Evolutionary conservation across 192 early-diverging fungal species (phyloP), one percentile per base, ranked within the genome.

Genomic region (Pilaira anomala): DNA sequence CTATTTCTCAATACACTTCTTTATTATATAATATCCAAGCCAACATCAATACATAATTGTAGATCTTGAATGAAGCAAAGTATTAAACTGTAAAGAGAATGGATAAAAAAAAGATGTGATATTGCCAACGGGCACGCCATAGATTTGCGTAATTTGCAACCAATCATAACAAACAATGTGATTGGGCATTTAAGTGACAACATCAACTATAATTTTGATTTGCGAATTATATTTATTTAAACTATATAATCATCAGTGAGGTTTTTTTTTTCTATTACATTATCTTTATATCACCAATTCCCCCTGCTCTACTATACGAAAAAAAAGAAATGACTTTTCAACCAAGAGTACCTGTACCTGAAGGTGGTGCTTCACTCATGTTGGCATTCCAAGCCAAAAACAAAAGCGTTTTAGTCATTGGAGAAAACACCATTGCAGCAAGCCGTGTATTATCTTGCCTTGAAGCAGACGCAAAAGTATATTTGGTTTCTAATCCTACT

Each of bases 181-280:
- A 42, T 22, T 26, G 28, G 25, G 14, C 14, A 28, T 63, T 16
- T 14, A 46, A 44, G 40, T 65, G 52, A 48, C 53, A 52, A 55
- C 63, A 65, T 65, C 52, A 44, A 46, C 11, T n/a, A 25, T 65
- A 39, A 33, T 33, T 65, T 28, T 65, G 63, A 65, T 65, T 65
- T 56, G 63, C 18, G 13, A 46, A 13, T 46, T 18, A 46, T 46
- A 13, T 46, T 19, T 18, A 9, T 36, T 36, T 6, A 36, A 78
- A 54, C 94, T 93, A 76, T 95, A 95, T 68, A 75, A 78, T 41
- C 77, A 77, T 21, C 88, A 91, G 40, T 65, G 39, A 6, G 14
- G 7, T 30, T 3, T 55, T 36, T 13, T 18, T 39, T 57, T 57
- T 57, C 19, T 7, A 16, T 54, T 30, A n/a, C n/a, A 7, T 46